Conservation (phyloP, 805 yeast species). For the Alloascoidea africana region DNA sequence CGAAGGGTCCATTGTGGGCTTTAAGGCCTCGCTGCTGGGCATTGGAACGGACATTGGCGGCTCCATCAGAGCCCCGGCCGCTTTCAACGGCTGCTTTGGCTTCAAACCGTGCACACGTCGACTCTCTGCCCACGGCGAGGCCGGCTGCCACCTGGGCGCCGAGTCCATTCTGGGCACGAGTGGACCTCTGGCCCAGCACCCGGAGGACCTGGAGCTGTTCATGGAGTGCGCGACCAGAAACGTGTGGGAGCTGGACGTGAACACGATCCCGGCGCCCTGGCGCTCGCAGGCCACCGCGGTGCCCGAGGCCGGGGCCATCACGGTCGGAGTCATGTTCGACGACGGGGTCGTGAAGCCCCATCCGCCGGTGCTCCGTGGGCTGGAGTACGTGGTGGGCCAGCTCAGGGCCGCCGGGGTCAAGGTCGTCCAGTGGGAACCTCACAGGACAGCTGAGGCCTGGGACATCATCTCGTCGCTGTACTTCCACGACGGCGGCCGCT, state of each 20-base stretch:
- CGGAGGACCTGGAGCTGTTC: constrained; percentile 54
- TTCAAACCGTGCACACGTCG: constrained; percentile 47
- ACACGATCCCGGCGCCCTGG: background rate
- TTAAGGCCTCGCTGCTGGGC: constrained; percentile 45
- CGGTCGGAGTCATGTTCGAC: constrained; percentile 24
- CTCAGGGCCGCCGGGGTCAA: constrained; percentile 35
- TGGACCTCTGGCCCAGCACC: constrained; percentile 53
- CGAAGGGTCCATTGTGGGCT: constrained; percentile 48
- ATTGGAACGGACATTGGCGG: constrained; percentile 66
- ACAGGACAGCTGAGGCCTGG: constrained; percentile 15
- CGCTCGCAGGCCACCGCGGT: constrained; percentile 12
- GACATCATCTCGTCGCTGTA: constrained; percentile 23
- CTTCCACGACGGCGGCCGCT: constrained; percentile 52
- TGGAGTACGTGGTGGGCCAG: constrained; percentile 23
- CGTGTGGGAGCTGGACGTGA: background rate
- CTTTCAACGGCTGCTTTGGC: constrained; percentile 47
- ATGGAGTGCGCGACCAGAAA: constrained; percentile 27
- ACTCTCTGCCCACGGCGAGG: constrained; percentile 27
- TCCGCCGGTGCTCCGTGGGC: constrained; percentile 32
- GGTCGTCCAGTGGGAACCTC: constrained; percentile 13
- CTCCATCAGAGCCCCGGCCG: constrained; percentile 53
- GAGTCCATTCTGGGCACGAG: constrained; percentile 51
- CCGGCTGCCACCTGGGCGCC: constrained; percentile 40
- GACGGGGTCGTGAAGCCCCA: constrained; percentile 32
- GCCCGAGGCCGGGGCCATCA: constrained; percentile 17